Percentiles rank a stretch among this genome's conserved stretches.
These are phyloP conservation scores for Reutealis trisperma DNA, from an alignment of 345 rosid genomes.

Conservation along the genomic window DNA sequence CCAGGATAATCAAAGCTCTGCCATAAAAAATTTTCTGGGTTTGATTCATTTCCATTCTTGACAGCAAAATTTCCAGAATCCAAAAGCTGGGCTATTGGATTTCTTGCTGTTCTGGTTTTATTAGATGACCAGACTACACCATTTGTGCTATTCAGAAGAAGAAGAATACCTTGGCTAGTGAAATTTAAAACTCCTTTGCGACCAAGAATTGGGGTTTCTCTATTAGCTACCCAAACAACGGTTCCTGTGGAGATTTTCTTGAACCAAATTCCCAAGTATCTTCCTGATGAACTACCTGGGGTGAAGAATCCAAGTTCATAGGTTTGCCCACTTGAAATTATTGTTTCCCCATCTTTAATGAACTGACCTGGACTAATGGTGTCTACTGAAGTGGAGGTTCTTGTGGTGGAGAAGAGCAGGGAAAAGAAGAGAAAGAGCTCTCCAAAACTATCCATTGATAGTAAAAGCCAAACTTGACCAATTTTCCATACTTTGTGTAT, in stretches of 20 bases:
- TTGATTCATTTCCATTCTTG: constrained; percentile 3
- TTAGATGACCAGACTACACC: constrained; percentile 31
- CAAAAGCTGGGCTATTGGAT: constrained; percentile 25
- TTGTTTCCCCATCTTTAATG: constrained; percentile 16
- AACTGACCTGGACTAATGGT: constrained; percentile 20
- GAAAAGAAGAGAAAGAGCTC: not conserved
- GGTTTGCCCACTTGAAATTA: constrained; percentile 19
- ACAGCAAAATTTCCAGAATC: constrained; percentile 36
- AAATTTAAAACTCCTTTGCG: constrained; percentile 17
- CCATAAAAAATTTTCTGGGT: constrained; percentile 24
- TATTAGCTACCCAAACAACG: constrained; percentile 36
- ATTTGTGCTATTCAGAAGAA: constrained; percentile 18
- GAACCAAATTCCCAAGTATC: constrained; percentile 34
- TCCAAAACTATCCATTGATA: constrained; percentile 7
- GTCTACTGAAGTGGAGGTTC: not conserved
- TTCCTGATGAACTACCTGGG: constrained; percentile 15
- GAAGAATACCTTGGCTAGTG: constrained; percentile 22
- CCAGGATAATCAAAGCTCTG: constrained; percentile 39
- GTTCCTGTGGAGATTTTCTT: constrained; percentile 19
- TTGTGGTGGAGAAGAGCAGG: not conserved
- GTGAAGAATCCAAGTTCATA: constrained; percentile 31
- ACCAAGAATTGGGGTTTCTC: constrained; percentile 19
- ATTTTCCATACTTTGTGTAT: too few relatives aligned
- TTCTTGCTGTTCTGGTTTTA: not conserved
- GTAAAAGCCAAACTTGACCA: not conserved